Evolutionary conservation across 176 grass and related monocot species (phyloP).

Genomic region (Tillandsia leiboldiana): DNA sequence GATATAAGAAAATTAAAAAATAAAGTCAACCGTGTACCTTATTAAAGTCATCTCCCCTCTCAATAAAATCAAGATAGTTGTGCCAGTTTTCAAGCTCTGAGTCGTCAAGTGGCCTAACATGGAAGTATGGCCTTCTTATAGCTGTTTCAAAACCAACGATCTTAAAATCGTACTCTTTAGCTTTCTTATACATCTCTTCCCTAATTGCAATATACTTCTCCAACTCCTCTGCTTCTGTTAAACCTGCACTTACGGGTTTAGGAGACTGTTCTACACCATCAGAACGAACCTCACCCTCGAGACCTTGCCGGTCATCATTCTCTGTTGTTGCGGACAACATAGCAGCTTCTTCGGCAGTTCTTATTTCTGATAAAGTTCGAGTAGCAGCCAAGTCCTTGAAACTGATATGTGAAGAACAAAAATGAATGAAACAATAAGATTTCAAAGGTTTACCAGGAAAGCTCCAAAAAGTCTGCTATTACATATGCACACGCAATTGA

Average conservation of each 20-base stretch:
- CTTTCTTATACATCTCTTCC: slow-evolving; percentile 95
- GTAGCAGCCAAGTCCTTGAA: slow-evolving; percentile 71
- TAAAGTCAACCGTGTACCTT: slow-evolving; percentile 56
- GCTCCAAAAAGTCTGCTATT: neutral
- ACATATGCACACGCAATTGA: neutral
- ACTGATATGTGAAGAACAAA: slow-evolving; percentile 21
- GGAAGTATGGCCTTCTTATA: slow-evolving; percentile 99
- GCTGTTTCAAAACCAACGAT: slow-evolving; percentile 83
- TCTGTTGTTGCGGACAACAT: slow-evolving; percentile 26
- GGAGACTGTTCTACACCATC: slow-evolving; percentile 41
- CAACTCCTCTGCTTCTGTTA: slow-evolving; percentile 59
- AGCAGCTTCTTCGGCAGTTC: slow-evolving; percentile 57
- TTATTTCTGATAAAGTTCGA: slow-evolving; percentile 64
- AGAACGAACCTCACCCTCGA: slow-evolving; percentile 33
- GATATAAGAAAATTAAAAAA: slow-evolving; percentile 13
- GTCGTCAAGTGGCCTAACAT: slow-evolving; percentile 93
- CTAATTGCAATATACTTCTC: slow-evolving; percentile 74
- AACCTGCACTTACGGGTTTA: slow-evolving; percentile 40
- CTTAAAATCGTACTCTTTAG: slow-evolving; percentile 96
- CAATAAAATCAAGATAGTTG: slow-evolving; percentile 90
- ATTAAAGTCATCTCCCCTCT: slow-evolving; percentile 88
- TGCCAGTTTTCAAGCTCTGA: slow-evolving; percentile 99
- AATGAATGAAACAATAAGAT: neutral
- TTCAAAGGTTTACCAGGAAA: neutral
- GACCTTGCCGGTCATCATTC: slow-evolving; percentile 15